phyloP scores from a whole-genome alignment of 2,329 filamentous ascomycete genomes.

The Chaetomiaceae sp. region DNA sequence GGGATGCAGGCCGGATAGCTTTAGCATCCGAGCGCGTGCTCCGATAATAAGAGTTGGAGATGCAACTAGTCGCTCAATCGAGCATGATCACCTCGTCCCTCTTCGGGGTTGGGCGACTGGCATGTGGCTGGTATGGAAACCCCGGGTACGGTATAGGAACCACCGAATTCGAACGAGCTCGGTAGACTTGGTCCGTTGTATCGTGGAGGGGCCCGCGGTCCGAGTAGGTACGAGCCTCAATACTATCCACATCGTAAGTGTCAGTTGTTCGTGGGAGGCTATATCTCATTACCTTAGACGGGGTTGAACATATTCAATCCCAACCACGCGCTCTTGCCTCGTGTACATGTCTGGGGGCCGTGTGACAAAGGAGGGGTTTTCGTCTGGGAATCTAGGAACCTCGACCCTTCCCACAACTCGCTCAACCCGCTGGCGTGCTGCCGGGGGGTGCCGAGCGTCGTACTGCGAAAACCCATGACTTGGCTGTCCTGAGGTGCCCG shows the following conservation, averaged over 20 bases:
- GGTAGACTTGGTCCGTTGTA: neutral
- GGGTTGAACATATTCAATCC: constrained; percentile 22
- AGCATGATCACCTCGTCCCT: constrained; percentile 16
- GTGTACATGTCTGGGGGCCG: constrained; percentile 7
- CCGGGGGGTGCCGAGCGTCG: neutral
- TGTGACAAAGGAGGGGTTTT: neutral
- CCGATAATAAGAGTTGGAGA: neutral
- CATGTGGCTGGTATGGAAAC: neutral
- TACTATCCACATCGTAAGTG: constrained; percentile 1
- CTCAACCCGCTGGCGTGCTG: constrained; percentile 3
- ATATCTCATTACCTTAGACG: constrained; percentile 10
- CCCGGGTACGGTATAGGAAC: constrained; percentile 2
- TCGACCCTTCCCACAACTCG: constrained; percentile 2
- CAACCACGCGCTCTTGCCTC: constrained; percentile 25
- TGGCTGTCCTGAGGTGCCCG: neutral
- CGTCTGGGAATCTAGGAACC: neutral
- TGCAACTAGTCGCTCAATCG: constrained; percentile 6
- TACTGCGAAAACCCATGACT: neutral
- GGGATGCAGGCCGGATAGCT: neutral
- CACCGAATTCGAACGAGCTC: constrained; percentile 5
- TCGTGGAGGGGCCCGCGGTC: neutral
- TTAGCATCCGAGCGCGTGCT: no score
- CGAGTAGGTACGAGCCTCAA: neutral
- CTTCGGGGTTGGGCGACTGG: constrained; percentile 1
- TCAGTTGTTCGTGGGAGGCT: neutral